Base-by-base conservation (phyloP, 805 yeast species). In the Candida maris region DNA sequence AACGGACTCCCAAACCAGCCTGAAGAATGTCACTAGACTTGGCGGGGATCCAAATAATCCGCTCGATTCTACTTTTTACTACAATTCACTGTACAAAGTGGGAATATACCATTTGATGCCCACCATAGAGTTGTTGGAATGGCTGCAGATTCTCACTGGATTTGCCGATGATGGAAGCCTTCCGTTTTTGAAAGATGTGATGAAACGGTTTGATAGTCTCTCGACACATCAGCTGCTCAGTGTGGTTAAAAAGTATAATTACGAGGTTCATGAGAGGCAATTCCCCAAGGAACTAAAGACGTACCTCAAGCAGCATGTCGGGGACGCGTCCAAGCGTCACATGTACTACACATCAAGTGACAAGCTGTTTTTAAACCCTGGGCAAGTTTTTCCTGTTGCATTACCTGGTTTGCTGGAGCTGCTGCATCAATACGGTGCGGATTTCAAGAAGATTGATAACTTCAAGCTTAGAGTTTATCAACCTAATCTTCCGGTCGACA, bases 101-200 rank as follows among this genome's bases (percentile, higher is more conserved):
- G 81, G 93, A 0, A 77, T 75, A 26, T 62, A 65, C 16, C 87
- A 85, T 46, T 65, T 89, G 34, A 75, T 73, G 41, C 88, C 96
- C 0, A 68, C 84, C 0, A 74, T 82, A 35, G 89, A 91, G 57
- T 60, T 91, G 19, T 64, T 91, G 37, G 96, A 91, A 58, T 91
- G 95, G 91, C 63, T 89, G 34, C 97, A 89, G 58, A 83, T 91
- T 28, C 76, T 87, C 58, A 76, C 94, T 1, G 76, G 83, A 10
- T 63, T 89, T 30, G 32, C 38, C 2, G 35, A 34, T 6, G 57
- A 55, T 18, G 71, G 71, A 13, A 79, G 77, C 40, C 83, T 79
- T 38, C 88, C 81, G 37, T 65, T 79, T 25, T 67, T 85, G 34
- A 69, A 72, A 6, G 66, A 70, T 9, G 74, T 85, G 6, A 54